Evolutionary conservation across 2,329 filamentous ascomycete species (phyloP).

Genomic region (Diplodia sapinea): DNA sequence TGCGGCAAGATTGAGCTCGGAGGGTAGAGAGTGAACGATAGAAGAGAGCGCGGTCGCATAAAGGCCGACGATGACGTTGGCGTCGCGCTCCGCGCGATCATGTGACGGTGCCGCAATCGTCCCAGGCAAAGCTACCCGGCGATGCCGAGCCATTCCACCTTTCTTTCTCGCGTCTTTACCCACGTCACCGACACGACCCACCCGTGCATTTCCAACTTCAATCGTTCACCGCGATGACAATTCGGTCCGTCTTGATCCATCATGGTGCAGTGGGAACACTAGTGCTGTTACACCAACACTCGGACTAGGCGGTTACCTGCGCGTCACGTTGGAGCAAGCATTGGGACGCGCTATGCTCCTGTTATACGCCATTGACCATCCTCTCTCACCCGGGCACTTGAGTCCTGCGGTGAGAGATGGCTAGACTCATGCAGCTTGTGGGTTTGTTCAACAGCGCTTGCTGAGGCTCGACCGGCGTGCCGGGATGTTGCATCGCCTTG

Average conservation of each 20-base stretch:
- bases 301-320: neutral
- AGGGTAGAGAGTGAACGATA: neutral
- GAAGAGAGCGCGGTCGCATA: neutral
- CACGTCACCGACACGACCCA: neutral
- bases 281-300: neutral
- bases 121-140: constrained; percentile 2
- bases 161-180: neutral
- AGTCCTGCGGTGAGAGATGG: too few relatives aligned
- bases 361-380: neutral
- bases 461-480: constrained; percentile 6
- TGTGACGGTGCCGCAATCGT: neutral
- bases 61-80: constrained; percentile 8
- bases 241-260: neutral
- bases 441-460: neutral
- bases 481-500: neutral
- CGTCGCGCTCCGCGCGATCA: constrained; percentile 13
- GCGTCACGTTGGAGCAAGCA: constrained; percentile 12
- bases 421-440: neutral
- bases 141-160: neutral
- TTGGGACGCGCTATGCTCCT: neutral
- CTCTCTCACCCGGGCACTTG: neutral
- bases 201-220: neutral
- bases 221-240: neutral
- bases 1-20: neutral
- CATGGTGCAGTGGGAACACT: neutral